Percentiles rank a stretch among this genome's conserved stretches.
Conservation (phyloP, 1,284 basidiomycete species). For the Lignosus rhinocerotis region DNA sequence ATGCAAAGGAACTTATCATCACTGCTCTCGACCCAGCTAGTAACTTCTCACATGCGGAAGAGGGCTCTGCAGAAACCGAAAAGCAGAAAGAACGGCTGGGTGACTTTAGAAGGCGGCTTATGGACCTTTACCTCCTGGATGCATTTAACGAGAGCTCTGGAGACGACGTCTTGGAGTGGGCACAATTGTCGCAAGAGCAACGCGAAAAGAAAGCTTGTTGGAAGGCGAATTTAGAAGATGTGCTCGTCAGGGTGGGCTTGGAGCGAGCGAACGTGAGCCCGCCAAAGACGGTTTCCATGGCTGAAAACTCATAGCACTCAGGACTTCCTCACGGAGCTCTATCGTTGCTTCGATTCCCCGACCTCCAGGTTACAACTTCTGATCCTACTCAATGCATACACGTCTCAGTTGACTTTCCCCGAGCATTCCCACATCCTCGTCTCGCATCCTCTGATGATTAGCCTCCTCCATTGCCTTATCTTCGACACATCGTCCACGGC, state of each 20-base stretch:
- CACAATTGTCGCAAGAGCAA: constrained; percentile 59
- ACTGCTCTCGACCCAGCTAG: constrained; percentile 45
- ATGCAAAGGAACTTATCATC: constrained; percentile 74
- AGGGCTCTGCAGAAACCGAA: constrained; percentile 20
- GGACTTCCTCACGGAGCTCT: constrained; percentile 67
- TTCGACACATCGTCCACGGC: constrained; percentile 73
- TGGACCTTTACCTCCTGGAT: constrained; percentile 76
- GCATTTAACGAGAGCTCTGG: constrained; percentile 72
- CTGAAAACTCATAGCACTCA: constrained; percentile 28
- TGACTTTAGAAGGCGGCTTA: constrained; percentile 63
- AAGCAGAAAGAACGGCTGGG: constrained; percentile 47
- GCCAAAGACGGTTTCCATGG: constrained; percentile 5
- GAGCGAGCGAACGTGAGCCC: constrained; percentile 59
- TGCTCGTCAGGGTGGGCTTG: constrained; percentile 63
- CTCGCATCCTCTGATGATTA: constrained; percentile 60
- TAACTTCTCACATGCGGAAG: constrained; percentile 13
- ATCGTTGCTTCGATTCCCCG: constrained; percentile 58
- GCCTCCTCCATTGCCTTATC: constrained; percentile 61
- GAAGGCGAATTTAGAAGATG: constrained; percentile 76
- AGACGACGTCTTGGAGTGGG: constrained; percentile 73
- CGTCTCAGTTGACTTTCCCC: constrained; percentile 53
- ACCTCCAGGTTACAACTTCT: constrained; percentile 67
- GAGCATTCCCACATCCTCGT: constrained; percentile 49
- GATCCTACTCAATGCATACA: constrained; percentile 60
- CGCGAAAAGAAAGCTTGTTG: constrained; percentile 60